Percentiles rank a stretch among this genome's conserved stretches.
These are phyloP conservation scores for Cocos nucifera DNA, from an alignment of 176 grass and related monocot species.

Conservation along the genomic window DNA sequence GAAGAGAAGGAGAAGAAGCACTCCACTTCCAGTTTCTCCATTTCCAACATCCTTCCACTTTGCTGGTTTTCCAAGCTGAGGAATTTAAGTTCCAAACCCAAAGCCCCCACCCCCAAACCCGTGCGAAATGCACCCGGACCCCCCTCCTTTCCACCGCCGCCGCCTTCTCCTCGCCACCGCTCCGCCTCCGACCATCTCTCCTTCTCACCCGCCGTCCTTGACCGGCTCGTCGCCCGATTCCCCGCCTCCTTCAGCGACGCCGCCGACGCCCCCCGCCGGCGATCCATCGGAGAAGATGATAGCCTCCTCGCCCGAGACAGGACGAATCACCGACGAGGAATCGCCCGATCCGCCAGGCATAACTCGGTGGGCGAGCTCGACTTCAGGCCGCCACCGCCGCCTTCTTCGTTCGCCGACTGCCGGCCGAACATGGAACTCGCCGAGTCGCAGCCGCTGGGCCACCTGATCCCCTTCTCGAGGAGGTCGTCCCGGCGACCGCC, in stretches of 20 bases:
- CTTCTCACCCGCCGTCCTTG: neutral
- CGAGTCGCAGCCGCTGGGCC: neutral
- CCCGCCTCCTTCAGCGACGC: neutral
- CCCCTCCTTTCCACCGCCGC: neutral
- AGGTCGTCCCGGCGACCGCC: neutral
- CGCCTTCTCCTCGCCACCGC: neutral
- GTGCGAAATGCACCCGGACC: neutral
- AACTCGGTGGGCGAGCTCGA: constrained; percentile 8
- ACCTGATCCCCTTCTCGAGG: constrained; percentile 20
- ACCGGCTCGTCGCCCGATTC: constrained; percentile 4
- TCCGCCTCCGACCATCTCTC: constrained; percentile 3
- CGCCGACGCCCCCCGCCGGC: neutral
- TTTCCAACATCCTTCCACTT: constrained; percentile 6
- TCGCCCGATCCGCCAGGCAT: neutral
- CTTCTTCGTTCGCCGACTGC: no score
- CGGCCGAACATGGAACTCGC: no score
- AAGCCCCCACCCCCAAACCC: neutral
- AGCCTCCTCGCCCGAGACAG: neutral
- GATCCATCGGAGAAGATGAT: neutral
- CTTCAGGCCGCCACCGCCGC: neutral
- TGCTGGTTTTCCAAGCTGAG: constrained; percentile 7
- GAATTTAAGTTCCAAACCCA: no score
- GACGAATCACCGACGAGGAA: neutral
- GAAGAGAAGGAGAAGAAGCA: neutral
- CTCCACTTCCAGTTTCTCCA: constrained; percentile 2